Conservation (phyloP, 805 yeast species). For the Cyberlindnera sargentensis region DNA sequence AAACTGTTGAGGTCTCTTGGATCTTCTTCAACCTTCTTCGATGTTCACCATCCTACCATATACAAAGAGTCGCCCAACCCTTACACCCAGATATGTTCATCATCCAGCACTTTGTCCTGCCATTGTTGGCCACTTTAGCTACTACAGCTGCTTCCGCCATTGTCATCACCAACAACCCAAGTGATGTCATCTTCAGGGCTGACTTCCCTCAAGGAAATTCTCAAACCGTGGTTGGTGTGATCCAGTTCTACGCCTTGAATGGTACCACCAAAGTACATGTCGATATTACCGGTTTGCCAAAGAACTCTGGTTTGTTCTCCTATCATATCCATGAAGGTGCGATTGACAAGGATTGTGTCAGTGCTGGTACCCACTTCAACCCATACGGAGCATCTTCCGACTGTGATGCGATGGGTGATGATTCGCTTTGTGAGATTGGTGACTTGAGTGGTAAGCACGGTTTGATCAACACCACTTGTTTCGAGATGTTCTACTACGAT, state of each 20-base stretch:
- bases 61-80: too few relatives aligned
- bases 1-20: too few relatives aligned
- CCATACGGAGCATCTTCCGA: constrained; percentile 51
- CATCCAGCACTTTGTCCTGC: constrained; percentile 4
- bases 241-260: constrained; percentile 54
- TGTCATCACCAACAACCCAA: constrained; percentile 16
- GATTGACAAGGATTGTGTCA: constrained; percentile 47
- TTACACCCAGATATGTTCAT: constrained; percentile 4
- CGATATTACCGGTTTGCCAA: constrained; percentile 64
- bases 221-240: constrained; percentile 39
- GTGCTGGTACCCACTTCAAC: constrained; percentile 52
- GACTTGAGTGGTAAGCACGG: constrained; percentile 79
- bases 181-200: constrained; percentile 24
- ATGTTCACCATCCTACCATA: too few relatives aligned
- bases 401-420: constrained; percentile 45
- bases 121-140: constrained; percentile 7
- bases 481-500: constrained; percentile 55
- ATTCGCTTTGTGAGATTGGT: constrained; percentile 61
- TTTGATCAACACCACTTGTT: constrained; percentile 60
- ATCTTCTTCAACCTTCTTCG: too few relatives aligned
- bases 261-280: constrained; percentile 60
- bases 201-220: constrained; percentile 25
- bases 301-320: constrained; percentile 56
- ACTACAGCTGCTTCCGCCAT: constrained; percentile 10
- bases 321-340: constrained; percentile 62